Evolutionary conservation across 2,329 filamentous ascomycete species (phyloP).

Genomic region (Pleurostoma richardsiae): DNA sequence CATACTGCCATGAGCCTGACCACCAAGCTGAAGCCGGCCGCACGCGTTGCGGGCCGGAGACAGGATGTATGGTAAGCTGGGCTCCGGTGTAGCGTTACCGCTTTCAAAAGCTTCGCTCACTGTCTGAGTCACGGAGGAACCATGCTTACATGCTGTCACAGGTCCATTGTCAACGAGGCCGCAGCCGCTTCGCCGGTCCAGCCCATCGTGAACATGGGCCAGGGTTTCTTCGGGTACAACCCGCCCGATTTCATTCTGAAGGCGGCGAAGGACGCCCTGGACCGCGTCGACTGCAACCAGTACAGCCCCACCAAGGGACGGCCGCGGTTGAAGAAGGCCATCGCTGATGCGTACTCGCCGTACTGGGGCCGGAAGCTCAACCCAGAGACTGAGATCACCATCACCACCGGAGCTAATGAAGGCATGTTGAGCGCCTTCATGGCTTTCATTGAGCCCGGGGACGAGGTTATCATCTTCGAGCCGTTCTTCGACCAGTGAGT

Average conservation of each 20-base stretch:
- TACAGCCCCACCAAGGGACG: slow-evolving; percentile 95
- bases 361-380: slow-evolving; percentile 79
- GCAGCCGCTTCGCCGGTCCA: slow-evolving; percentile 43
- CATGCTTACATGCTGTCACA: slow-evolving; percentile 12
- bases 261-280: slow-evolving; percentile 83
- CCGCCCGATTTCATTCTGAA: slow-evolving; percentile 86
- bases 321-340: slow-evolving; percentile 84
- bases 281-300: slow-evolving; percentile 95
- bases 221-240: slow-evolving; percentile 86
- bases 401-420: slow-evolving; percentile 89
- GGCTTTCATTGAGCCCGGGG: slow-evolving; percentile 90
- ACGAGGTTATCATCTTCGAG: slow-evolving; percentile 97
- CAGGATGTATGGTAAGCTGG: slow-evolving; percentile 32
- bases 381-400: slow-evolving; percentile 87
- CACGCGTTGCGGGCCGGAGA: slow-evolving; percentile 29
- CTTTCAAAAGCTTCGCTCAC: background rate
- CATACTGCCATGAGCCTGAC: slow-evolving; percentile 23
- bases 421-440: slow-evolving; percentile 97
- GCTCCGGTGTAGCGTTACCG: background rate
- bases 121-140: background rate
- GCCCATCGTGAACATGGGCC: slow-evolving; percentile 49
- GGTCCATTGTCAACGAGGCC: slow-evolving; percentile 49
- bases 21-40: slow-evolving; percentile 31
- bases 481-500: slow-evolving; percentile 91
- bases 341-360: slow-evolving; percentile 87